These are phyloP conservation scores for Sporothrix inflata DNA, from an alignment of 2,329 filamentous ascomycete species.

Conservation along the genomic window DNA sequence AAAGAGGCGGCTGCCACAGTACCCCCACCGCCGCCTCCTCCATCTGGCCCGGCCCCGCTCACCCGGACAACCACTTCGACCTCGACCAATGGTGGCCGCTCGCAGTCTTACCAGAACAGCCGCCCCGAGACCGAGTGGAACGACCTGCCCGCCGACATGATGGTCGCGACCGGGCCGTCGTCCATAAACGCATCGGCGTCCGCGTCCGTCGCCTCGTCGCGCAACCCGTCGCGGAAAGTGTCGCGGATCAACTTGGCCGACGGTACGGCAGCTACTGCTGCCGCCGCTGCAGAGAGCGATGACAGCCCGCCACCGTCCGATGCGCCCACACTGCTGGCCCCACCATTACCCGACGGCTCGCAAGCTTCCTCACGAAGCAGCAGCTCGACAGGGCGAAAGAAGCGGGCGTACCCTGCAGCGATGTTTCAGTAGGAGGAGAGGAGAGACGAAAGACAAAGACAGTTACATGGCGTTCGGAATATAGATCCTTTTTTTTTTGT, in stretches of 20 bases:
- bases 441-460: background rate
- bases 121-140: conserved; percentile 67
- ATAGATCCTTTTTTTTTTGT: background rate
- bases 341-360: conserved; percentile 13
- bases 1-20: conserved; percentile 28
- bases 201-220: conserved; percentile 30
- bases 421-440: conserved; percentile 52
- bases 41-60: too few relatives aligned
- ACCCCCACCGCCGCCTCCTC: background rate
- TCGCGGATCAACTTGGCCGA: conserved; percentile 34
- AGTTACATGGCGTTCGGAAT: background rate
- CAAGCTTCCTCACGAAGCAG: conserved; percentile 50
- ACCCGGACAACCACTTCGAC: conserved; percentile 24
- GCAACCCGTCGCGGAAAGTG: conserved; percentile 27
- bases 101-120: conserved; percentile 60
- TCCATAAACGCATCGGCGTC: conserved; percentile 14
- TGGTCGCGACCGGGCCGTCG: conserved; percentile 37
- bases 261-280: conserved; percentile 18
- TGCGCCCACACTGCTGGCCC: background rate
- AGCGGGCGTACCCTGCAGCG: conserved; percentile 64
- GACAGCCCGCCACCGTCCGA: background rate
- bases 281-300: background rate
- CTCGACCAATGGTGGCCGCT: conserved; percentile 31
- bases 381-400: conserved; percentile 53
- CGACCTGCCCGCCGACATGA: conserved; percentile 65